A percentile compares a stretch with the other conserved stretches of the same genome.
phyloP scores from a whole-genome alignment of 2,329 filamentous ascomycete species.

The Pseudogymnoascus sp. region DNA sequence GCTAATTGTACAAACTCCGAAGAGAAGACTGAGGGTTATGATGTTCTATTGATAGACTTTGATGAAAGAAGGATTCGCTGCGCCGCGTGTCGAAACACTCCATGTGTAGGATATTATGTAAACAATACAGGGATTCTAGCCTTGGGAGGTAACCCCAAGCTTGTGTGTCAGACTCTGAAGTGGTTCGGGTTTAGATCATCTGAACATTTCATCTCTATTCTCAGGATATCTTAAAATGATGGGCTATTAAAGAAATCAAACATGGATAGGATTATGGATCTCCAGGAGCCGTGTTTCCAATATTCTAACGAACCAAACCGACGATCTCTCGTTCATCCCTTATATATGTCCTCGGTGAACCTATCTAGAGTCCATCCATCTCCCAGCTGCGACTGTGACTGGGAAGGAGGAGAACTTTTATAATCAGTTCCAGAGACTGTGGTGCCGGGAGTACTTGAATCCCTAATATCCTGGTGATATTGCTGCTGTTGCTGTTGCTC shows the following conservation, averaged over 20 bases:
- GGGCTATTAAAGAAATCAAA: not conserved
- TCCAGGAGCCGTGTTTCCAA: not conserved
- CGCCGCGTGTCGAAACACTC: not conserved
- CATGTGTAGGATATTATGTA: not conserved
- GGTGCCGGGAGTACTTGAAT: not conserved
- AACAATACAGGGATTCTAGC: not conserved
- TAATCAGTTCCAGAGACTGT: not conserved
- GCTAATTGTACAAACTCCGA: not conserved
- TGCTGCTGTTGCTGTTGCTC: not conserved
- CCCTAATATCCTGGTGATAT: constrained; percentile 2
- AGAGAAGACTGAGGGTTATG: not conserved
- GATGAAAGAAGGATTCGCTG: not conserved
- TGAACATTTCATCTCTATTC: not conserved
- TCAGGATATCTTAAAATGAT: not conserved
- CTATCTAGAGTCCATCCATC: not conserved
- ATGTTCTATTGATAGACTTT: not conserved
- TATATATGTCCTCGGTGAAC: constrained; percentile 1
- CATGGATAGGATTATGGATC: not conserved
- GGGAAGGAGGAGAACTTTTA: not conserved
- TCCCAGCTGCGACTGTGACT: not conserved
- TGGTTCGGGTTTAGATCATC: not conserved
- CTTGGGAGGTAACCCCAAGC: not conserved
- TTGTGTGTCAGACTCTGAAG: not conserved
- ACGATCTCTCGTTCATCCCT: not conserved
- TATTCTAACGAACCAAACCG: not conserved